Evolutionary conservation across 345 rosid species (phyloP).

Genomic region (Populus pruinosa): DNA sequence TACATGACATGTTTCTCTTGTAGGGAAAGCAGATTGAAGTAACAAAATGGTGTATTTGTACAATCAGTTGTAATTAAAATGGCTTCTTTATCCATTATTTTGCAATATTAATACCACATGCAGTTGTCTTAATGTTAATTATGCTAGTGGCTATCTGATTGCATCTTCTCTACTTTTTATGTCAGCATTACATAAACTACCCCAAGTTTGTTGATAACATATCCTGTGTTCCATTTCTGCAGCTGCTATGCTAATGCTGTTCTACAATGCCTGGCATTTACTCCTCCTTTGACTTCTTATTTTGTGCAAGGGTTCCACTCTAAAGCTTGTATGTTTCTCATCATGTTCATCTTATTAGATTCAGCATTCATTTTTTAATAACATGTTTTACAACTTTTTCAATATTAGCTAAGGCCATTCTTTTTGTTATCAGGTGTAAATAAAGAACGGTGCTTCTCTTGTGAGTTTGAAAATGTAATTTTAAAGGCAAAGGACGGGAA

Average conservation of each 20-base stretch:
- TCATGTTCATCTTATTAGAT: slow-evolving; percentile 3
- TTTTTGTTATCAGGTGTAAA: slow-evolving; percentile 50
- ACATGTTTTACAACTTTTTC: slow-evolving; percentile 7
- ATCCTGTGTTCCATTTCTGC: slow-evolving; percentile 35
- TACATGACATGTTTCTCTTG: slow-evolving; percentile 11
- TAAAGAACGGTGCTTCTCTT: slow-evolving; percentile 84
- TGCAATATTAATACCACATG: neutral
- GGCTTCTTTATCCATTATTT: neutral
- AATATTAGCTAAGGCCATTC: slow-evolving; percentile 5
- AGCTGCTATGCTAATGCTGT: slow-evolving; percentile 97
- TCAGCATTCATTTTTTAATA: slow-evolving; percentile 10
- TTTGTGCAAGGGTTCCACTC: slow-evolving; percentile 85
- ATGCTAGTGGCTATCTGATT: neutral
- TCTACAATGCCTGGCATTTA: slow-evolving; percentile 86
- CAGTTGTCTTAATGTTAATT: neutral
- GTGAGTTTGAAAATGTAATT: slow-evolving; percentile 77
- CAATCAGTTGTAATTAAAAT: neutral
- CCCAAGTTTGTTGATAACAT: slow-evolving; percentile 6
- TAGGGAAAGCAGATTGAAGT: slow-evolving; percentile 3
- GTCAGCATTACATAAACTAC: neutral
- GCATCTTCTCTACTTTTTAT: neutral
- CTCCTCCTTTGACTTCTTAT: slow-evolving; percentile 86
- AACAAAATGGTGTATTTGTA: neutral
- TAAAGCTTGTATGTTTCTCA: slow-evolving; percentile 57
- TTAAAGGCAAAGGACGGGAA: slow-evolving; percentile 68